Evolutionary conservation across 257 asterid species (phyloP), one percentile per base, ranked within the genome.

Genomic region (Nicotiana sylvestris): DNA sequence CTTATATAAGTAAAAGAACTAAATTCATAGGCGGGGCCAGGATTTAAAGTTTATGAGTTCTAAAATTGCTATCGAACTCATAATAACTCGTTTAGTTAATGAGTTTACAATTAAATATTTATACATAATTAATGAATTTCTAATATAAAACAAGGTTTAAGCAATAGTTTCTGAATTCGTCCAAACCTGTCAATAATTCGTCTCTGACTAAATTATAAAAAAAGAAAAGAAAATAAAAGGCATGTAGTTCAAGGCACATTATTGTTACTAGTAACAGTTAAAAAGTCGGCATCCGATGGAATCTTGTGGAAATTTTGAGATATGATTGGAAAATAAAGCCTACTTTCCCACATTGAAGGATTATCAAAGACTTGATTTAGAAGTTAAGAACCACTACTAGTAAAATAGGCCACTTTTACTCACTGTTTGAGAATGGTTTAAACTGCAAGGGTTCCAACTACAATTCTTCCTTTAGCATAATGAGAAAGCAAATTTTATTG

Each of bases 331-430:
- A 60, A 65, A 29, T 7, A 7, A n/a, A 57, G 33, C 5, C 1
- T 15, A 21, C 1, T 66, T 66, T 30, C 29, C 67, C 78, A 66
- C 30, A 49, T n/a, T 37, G 10, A 15, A 27, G 61, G 79, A 46
- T 72, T 39, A 10, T 51, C 7, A 37, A 17, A 17, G 53, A 65
- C 78, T 81, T 81, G 83, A 81, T 81, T 81, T 81, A 65, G 78
- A 81, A 81, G 83, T 49, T 66, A 81, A 69, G 83, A 81, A 81
- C 33, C 78, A 51, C 68, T 32, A 66, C 9, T 65, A 81, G 56
- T 43, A 76, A 35, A 35, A 35, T 65, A 13, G 49, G 53, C n/a
- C 25, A 21, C 43, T 49, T 49, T 81, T 43, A 13, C 27, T 18
- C 15, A 66, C 66, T 33, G 3, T 74, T 65, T 51, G 17, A 10